Evolutionary conservation across 768 basidiomycete species (phyloP), one percentile per base, ranked within the genome.

Genomic region (Mycena leptocephala): DNA sequence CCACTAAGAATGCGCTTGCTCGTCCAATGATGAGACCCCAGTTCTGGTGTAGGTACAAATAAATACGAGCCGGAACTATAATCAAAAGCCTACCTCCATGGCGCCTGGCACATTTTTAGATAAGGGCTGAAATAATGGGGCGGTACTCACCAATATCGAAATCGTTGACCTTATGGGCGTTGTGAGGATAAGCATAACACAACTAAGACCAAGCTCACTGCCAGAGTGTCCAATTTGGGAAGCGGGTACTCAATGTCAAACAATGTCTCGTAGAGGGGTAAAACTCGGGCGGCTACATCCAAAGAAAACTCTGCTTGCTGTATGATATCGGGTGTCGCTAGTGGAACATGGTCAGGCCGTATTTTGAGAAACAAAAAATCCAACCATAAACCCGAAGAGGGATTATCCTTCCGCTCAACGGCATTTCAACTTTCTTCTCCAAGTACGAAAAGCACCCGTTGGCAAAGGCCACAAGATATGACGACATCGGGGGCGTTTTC

Each of bases 21-120:
- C 97, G 88, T n/a, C 97, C 97, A 22, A 94, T 97, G 81, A 98
- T 98, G 71, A 98, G 86, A 30, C 95, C 96, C 95, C 95, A 97
- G 83, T 97, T 97, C 73, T 78, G 26, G 13, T 2, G 26, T 6
- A 8, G 20, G 14, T 22, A n/a, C n/a, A n/a, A n/a, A n/a, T n/a
- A n/a, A n/a, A n/a, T n/a, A n/a, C n/a, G n/a, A n/a, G n/a, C n/a
- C n/a, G n/a, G n/a, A n/a, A n/a, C n/a, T n/a, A n/a, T n/a, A n/a
- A n/a, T n/a, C n/a, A n/a, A n/a, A n/a, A n/a, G n/a, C 20, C 7
- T 39, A 64, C 74, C 85, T 98, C 97, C 97, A 97, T 97, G 3
- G 94, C 94, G 75, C 93, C 91, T 87, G 79, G 72, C 43, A 22
- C 7, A n/a, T 13, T 70, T 28, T 63, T 56, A 43, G 71, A 35